A percentile compares a stretch with the other conserved stretches of the same genome.
Conservation (phyloP, 441 rosid genomes). For the Manihot esculenta region DNA sequence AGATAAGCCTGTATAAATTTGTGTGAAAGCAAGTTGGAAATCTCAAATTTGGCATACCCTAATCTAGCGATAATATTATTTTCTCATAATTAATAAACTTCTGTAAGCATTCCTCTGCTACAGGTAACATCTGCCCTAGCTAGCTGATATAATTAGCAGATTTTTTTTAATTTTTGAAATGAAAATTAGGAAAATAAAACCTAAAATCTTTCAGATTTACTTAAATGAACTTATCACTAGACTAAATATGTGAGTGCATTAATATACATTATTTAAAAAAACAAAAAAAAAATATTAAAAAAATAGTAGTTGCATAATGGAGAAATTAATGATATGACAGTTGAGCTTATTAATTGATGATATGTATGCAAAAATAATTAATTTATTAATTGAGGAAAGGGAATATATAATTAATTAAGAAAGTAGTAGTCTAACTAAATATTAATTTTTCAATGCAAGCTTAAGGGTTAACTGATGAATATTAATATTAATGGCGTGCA, state of each 20-base stretch:
- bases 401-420: too few relatives aligned
- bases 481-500: conserved; percentile 34
- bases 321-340: conserved; percentile 22
- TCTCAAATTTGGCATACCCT: not conserved
- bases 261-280: conserved; percentile 1
- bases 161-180: too few relatives aligned
- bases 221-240: too few relatives aligned
- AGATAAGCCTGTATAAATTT: too few relatives aligned
- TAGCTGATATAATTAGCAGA: too few relatives aligned
- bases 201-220: too few relatives aligned
- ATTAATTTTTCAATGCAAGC: conserved; percentile 7
- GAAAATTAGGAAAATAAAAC: too few relatives aligned
- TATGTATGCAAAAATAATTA: too few relatives aligned
- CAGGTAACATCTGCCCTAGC: too few relatives aligned
- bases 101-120: conserved; percentile 11
- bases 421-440: conserved; percentile 22
- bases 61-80: conserved; percentile 19
- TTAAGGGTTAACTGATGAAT: conserved; percentile 28
- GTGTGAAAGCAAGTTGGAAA: too few relatives aligned
- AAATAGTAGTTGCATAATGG: conserved; percentile 27
- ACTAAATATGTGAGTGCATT: too few relatives aligned
- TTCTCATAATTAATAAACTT: not conserved
- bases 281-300: conserved; percentile 1
- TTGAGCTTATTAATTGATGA: conserved; percentile 11
- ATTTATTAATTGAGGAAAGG: too few relatives aligned